Percentiles rank a stretch among this genome's conserved stretches.
Evolutionary conservation across 2,329 filamentous ascomycete genomes (phyloP).

Genomic region (Pestalotiopsis sp.): DNA sequence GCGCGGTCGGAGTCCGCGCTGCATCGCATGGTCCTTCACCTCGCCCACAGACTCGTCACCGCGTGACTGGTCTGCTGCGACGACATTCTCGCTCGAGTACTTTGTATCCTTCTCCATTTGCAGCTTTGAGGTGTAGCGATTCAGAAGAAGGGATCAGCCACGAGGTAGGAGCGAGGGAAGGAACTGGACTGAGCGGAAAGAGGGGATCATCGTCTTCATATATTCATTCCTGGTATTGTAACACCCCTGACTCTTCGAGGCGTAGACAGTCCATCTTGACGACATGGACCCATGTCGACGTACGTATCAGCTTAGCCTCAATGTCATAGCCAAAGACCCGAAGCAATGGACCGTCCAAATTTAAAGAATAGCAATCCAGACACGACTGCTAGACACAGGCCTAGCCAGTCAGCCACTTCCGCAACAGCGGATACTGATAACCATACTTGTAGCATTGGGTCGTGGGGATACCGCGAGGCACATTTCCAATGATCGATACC

Average conservation of each 20-base stretch:
- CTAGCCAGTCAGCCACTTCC: not conserved
- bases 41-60: conserved; percentile 1
- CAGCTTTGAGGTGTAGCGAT: not conserved
- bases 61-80: not conserved
- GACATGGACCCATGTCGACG: not conserved
- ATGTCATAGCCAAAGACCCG: not conserved
- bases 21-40: conserved; percentile 3
- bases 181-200: not conserved
- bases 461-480: not conserved
- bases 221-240: not conserved
- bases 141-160: not conserved
- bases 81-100: not conserved
- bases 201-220: not conserved
- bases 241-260: not conserved
- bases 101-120: conserved; percentile 8
- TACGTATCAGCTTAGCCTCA: not conserved
- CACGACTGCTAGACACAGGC: no score
- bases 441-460: not conserved
- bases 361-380: not conserved
- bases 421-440: not conserved
- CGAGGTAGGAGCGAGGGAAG: not conserved
- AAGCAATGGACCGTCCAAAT: not conserved
- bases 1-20: conserved; percentile 7
- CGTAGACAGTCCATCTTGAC: not conserved
- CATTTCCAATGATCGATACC: not conserved